Conservation (phyloP, 2,329 filamentous ascomycete species). For the Verticillium albo-atrum region DNA sequence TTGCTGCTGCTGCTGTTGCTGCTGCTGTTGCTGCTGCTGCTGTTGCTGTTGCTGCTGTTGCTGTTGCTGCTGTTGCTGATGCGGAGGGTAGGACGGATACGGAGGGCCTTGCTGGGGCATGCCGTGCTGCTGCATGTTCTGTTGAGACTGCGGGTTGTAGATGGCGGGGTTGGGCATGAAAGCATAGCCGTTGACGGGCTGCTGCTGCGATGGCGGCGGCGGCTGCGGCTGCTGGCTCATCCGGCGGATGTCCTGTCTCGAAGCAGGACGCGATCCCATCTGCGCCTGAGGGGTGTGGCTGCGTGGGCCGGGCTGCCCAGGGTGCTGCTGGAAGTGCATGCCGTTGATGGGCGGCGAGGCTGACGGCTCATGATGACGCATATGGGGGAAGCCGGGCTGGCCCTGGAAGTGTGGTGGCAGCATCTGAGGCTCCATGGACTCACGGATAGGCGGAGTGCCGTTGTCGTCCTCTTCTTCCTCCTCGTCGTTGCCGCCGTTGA, state of each 20-base stretch:
- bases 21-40: slow-evolving; percentile 17
- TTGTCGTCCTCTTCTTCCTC: slow-evolving; percentile 77
- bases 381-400: slow-evolving; percentile 69
- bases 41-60: slow-evolving; percentile 26
- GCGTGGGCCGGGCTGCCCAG: slow-evolving; percentile 44
- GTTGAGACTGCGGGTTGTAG: slow-evolving; percentile 63
- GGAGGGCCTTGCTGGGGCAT: slow-evolving; percentile 32
- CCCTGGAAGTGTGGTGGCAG: slow-evolving; percentile 68
- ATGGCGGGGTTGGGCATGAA: slow-evolving; percentile 85
- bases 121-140: slow-evolving; percentile 35
- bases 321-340: slow-evolving; percentile 58
- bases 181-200: slow-evolving; percentile 65
- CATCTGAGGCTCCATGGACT: slow-evolving; percentile 53
- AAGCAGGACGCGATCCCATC: slow-evolving; percentile 70
- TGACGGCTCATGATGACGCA: slow-evolving; percentile 77
- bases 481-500: slow-evolving; percentile 81
- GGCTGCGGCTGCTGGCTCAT: slow-evolving; percentile 61
- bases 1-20: slow-evolving; percentile 26
- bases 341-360: slow-evolving; percentile 87
- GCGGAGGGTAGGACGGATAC: slow-evolving; percentile 27
- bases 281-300: slow-evolving; percentile 80
- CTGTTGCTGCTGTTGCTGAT: slow-evolving; percentile 16
- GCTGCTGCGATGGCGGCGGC: slow-evolving; percentile 52
- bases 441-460: slow-evolving; percentile 67
- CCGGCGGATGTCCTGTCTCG: slow-evolving; percentile 73